Conservation (phyloP, 2,329 filamentous ascomycete species). For the Kalaharituber pfeilii region DNA sequence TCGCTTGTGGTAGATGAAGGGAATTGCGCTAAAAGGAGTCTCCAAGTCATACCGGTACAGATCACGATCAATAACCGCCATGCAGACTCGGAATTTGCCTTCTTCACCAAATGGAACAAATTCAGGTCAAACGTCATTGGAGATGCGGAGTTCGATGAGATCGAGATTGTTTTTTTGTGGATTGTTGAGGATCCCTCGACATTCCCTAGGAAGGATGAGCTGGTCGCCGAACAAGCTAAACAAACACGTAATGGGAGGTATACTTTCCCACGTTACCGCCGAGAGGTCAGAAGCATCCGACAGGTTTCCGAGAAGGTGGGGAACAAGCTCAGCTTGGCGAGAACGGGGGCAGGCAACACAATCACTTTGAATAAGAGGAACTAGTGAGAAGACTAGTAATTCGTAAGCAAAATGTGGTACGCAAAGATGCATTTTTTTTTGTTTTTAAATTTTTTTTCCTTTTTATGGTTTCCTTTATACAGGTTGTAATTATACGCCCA, state of each 20-base stretch:
- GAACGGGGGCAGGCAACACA: too few relatives aligned
- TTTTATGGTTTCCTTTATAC: too few relatives aligned
- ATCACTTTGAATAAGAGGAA: too few relatives aligned
- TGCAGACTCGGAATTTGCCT: neutral
- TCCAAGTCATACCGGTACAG: neutral
- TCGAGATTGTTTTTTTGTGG: neutral
- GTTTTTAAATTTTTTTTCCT: too few relatives aligned
- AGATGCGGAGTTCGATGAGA: neutral
- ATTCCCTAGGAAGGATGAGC: neutral
- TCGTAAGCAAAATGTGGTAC: too few relatives aligned
- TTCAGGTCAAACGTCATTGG: neutral
- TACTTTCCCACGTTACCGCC: neutral
- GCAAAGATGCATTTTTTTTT: too few relatives aligned
- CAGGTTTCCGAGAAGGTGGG: neutral
- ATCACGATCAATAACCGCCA: slow-evolving; percentile 2
- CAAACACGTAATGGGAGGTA: neutral
- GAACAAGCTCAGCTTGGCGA: neutral
- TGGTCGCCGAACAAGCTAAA: neutral
- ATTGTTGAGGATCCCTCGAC: neutral
- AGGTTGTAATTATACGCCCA: too few relatives aligned
- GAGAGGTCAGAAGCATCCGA: neutral
- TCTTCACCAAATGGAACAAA: neutral
- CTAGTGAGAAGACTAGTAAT: too few relatives aligned
- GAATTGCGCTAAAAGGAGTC: neutral
- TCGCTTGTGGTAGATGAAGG: neutral